Conservation (phyloP, 2,329 filamentous ascomycete genomes). For the Penicillium sp. region DNA sequence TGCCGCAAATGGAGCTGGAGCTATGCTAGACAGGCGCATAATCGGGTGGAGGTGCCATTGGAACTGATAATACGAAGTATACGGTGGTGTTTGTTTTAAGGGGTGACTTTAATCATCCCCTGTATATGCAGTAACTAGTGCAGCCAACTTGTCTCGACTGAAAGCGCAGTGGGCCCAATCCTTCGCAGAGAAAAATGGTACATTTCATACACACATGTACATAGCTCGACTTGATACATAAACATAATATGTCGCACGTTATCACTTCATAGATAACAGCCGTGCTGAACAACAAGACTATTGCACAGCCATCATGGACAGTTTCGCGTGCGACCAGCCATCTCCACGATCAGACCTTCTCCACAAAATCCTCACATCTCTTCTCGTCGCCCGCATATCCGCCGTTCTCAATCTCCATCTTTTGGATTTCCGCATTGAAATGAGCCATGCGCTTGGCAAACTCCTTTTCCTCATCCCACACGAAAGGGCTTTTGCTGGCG, state of each 20-base stretch:
- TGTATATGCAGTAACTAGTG: too few relatives aligned
- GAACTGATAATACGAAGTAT: too few relatives aligned
- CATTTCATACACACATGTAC: not conserved
- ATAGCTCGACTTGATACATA: slow-evolving; percentile 1
- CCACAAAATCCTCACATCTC: slow-evolving; percentile 8
- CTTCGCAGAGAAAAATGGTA: not conserved
- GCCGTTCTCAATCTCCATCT: slow-evolving; percentile 10
- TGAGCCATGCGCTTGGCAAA: slow-evolving; percentile 10
- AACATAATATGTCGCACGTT: not conserved
- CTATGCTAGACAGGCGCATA: too few relatives aligned
- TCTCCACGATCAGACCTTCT: slow-evolving; percentile 5
- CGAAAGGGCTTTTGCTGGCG: slow-evolving; percentile 19
- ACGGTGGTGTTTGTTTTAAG: too few relatives aligned
- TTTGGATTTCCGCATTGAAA: slow-evolving; percentile 10
- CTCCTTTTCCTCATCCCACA: slow-evolving; percentile 20
- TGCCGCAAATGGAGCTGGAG: too few relatives aligned
- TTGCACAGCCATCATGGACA: not conserved
- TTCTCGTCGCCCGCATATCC: slow-evolving; percentile 5
- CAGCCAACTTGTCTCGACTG: too few relatives aligned
- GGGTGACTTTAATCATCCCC: too few relatives aligned
- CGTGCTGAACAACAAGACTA: slow-evolving; percentile 1
- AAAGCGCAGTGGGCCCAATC: not conserved
- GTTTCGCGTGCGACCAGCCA: not conserved
- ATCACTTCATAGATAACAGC: not conserved
- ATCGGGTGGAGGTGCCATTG: too few relatives aligned